phyloP scores from a whole-genome alignment of 208 protist species.

The Phytomonas francai region DNA sequence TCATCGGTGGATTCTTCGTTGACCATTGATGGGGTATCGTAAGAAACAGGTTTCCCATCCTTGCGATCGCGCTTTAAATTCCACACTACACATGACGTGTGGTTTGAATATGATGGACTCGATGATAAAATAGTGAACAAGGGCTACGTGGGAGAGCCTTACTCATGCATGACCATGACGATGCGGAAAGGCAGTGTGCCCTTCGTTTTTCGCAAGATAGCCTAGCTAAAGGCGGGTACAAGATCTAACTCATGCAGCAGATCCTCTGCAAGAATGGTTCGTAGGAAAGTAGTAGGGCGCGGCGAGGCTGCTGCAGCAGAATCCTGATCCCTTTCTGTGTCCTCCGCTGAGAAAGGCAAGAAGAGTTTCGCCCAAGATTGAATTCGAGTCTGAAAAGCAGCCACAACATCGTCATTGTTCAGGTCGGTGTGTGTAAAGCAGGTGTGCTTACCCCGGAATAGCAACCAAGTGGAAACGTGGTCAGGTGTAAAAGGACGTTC shows the following conservation, averaged over 20 bases:
- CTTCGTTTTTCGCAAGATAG: conserved; percentile 29
- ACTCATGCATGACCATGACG: conserved; percentile 67
- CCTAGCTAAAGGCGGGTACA: conserved; percentile 41
- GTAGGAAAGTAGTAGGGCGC: conserved; percentile 60
- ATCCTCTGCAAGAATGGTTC: conserved; percentile 63
- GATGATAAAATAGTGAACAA: conserved; percentile 29
- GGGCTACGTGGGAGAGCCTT: conserved; percentile 37
- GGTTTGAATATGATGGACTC: conserved; percentile 3
- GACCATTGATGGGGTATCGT: background rate
- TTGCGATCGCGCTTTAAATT: conserved; percentile 26
- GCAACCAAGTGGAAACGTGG: conserved; percentile 55
- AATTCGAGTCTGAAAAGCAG: conserved; percentile 45
- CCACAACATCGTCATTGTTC: conserved; percentile 38
- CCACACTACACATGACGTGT: conserved; percentile 39
- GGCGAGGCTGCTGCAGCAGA: background rate
- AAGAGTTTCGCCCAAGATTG: conserved; percentile 33
- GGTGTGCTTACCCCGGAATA: conserved; percentile 72
- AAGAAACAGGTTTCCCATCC: background rate
- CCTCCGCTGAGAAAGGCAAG: conserved; percentile 1
- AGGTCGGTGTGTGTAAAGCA: conserved; percentile 82
- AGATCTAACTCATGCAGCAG: conserved; percentile 49
- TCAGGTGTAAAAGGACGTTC: conserved; percentile 34
- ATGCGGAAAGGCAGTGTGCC: conserved; percentile 54
- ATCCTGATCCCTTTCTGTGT: background rate
- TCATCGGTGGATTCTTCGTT: no score